Evolutionary conservation across 2,329 filamentous ascomycete species (phyloP).

Genomic region (Colletotrichum sojae): DNA sequence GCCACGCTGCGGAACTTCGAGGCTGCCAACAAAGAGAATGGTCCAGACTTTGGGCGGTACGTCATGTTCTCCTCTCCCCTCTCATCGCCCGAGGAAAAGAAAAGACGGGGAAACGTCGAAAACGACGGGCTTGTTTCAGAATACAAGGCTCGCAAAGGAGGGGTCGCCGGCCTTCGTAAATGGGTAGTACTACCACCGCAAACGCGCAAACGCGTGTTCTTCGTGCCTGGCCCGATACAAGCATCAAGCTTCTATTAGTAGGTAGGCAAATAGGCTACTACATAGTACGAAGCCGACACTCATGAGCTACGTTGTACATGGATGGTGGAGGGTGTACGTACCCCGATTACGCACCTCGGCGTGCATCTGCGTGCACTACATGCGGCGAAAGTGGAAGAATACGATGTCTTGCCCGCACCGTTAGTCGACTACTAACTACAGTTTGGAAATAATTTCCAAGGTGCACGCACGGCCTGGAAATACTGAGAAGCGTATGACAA

Average conservation of each 20-base stretch:
- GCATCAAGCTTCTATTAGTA: slow-evolving; percentile 6
- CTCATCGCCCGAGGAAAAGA: neutral
- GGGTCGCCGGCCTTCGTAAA: neutral
- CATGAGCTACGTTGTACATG: neutral
- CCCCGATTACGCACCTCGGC: neutral
- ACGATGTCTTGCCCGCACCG: neutral
- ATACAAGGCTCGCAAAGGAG: neutral
- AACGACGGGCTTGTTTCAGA: slow-evolving; percentile 25
- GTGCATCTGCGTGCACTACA: neutral
- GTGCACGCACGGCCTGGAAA: neutral
- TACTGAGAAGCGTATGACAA: neutral
- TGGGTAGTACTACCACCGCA: neutral
- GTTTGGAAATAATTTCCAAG: neutral
- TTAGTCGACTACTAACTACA: neutral
- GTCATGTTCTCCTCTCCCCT: slow-evolving; percentile 1
- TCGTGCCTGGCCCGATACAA: slow-evolving; percentile 12
- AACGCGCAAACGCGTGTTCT: slow-evolving; percentile 25
- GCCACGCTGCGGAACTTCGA: slow-evolving; percentile 7
- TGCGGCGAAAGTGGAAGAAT: neutral
- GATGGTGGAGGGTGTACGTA: neutral
- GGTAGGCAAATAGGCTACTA: slow-evolving; percentile 2
- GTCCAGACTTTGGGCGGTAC: slow-evolving; percentile 6
- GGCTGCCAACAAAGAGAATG: slow-evolving; percentile 4
- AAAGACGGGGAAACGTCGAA: slow-evolving; percentile 8
- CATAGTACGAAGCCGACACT: neutral